Evolutionary conservation across 139 green algal species (phyloP), one percentile per base, ranked within the genome.

Genomic region (Chlorella sp.): DNA sequence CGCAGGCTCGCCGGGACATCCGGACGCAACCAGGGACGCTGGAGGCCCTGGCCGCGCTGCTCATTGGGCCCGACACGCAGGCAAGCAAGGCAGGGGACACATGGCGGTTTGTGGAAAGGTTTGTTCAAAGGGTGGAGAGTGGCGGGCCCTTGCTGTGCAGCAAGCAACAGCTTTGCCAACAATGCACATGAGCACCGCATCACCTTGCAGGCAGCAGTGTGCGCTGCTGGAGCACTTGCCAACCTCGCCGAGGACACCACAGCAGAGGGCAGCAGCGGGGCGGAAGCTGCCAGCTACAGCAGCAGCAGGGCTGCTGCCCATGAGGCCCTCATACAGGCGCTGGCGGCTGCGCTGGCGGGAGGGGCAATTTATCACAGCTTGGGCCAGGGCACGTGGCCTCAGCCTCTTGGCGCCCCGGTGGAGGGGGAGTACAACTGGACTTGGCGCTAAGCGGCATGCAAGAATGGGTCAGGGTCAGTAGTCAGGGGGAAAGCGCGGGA

Each of bases 1-100:
- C 91, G 36, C 91, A 91, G 41, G 94, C 91, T 76, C 56, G 92
- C 0, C 13, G 16, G 20, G 77, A 74, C 28, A 83, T 83, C 8
- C 60, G 60, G 13, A 9, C 4, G 30, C 77, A 83, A 13, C 77
- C 77, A 14, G 13, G 65, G 22, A 41, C 60, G 8, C 20, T 83
- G 40, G 36, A 30, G 9, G 40, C 34, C 41, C 77, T 83, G 38
- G 41, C 40, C 4, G 41, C n/a, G 40, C 58, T 83, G 60, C 77
- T 83, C 26, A 46, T n/a, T 3, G 77, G 77, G 1, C 22, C 77
- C 11, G 77, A 83, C 41, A 43, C 30, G 40, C 77, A 83, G 77
- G 77, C 51, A 24, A 34, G 69, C 2, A 43, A 65, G 22, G 56
- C 8, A 3, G 11, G 28, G 32, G 22, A 3, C 32, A 70, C 32